Base-by-base conservation (phyloP, 495 filamentous ascomycete genomes). In the Cladorrhinum samala region DNA sequence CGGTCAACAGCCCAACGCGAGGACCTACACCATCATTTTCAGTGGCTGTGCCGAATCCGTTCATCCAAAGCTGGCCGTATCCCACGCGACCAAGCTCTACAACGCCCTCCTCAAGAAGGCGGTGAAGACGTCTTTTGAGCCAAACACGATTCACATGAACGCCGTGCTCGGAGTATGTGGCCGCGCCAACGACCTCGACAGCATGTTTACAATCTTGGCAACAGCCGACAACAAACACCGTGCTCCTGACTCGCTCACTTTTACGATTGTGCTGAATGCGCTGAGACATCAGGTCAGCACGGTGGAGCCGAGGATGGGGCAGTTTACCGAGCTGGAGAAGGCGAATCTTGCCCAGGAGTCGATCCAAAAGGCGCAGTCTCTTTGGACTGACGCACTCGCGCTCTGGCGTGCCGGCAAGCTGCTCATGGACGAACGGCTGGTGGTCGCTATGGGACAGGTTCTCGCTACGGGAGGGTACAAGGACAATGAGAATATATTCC, bases 21-120 rank as follows among this genome's bases (percentile, higher is more conserved):
- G 78, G 50, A 95, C 92, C 0, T 96, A 86, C 65, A 91, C 87
- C 2, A 84, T 88, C 46, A 83, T 97, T 52, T 78, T 98, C 60
- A 76, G 82, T 19, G 93, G 91, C 18, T 78, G 89, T 17, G 75
- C 83, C 18, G 55, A 68, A n/a, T 73, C 83, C 38, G 47, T 74
- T 1, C 70, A 81, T 23, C 69, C 73, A 13, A 65, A 71, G 27
- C 58, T 78, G 19, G 78, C 81, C 20, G 72, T 89, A 4, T 63
- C 71, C 14, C 27, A 33, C 5, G 27, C 27, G 11, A 33, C 27
- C 27, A 33, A 33, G 27, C 27, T 33, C 11, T 33, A 33, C 27
- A 5, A 33, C 11, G 27, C 27, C 6, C 27, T 33, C 11, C 27
- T 33, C 5, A 33, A 11, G 11, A 33, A 33, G 79, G 78, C 0